phyloP scores from a whole-genome alignment of 1,139 yeast species.

The Yamadazyma atlantica region DNA sequence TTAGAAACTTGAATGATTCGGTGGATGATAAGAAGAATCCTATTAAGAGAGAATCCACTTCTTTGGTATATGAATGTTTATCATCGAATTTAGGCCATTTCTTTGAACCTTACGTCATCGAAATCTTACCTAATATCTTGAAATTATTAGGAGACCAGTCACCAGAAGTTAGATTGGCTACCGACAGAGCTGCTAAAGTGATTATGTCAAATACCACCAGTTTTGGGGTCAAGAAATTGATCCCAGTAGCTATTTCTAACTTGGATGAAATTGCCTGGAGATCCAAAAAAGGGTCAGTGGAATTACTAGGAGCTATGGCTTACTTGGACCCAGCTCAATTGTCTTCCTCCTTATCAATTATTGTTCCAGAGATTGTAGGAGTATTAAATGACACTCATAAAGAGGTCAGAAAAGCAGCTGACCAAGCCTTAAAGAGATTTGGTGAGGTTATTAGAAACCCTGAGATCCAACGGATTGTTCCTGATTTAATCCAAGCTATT shows the following conservation, averaged over 20 bases:
- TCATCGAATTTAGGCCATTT: conserved; percentile 71
- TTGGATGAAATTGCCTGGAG: conserved; percentile 94
- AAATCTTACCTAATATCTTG: conserved; percentile 77
- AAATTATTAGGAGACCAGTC: conserved; percentile 81
- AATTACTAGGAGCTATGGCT: conserved; percentile 95
- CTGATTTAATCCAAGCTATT: conserved; percentile 86
- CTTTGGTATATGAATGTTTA: conserved; percentile 81
- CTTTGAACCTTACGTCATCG: conserved; percentile 94
- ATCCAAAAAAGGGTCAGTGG: conserved; percentile 95
- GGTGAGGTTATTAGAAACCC: conserved; percentile 98
- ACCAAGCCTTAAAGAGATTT: conserved; percentile 79
- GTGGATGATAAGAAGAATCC: conserved; percentile 83
- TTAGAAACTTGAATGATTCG: conserved; percentile 77
- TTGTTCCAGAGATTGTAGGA: conserved; percentile 95
- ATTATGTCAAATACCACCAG: conserved; percentile 93
- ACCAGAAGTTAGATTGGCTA: conserved; percentile 85
- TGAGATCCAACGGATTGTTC: conserved; percentile 88
- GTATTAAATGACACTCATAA: conserved; percentile 93
- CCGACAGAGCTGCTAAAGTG: conserved; percentile 80
- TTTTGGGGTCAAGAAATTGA: conserved; percentile 85
- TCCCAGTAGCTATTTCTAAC: conserved; percentile 85
- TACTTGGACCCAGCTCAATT: conserved; percentile 93
- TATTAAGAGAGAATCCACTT: conserved; percentile 81
- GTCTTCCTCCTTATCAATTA: conserved; percentile 81
- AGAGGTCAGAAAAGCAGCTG: conserved; percentile 95